Base-by-base conservation (phyloP, 148 eudicot genomes). In the Nepenthes gracilis region DNA sequence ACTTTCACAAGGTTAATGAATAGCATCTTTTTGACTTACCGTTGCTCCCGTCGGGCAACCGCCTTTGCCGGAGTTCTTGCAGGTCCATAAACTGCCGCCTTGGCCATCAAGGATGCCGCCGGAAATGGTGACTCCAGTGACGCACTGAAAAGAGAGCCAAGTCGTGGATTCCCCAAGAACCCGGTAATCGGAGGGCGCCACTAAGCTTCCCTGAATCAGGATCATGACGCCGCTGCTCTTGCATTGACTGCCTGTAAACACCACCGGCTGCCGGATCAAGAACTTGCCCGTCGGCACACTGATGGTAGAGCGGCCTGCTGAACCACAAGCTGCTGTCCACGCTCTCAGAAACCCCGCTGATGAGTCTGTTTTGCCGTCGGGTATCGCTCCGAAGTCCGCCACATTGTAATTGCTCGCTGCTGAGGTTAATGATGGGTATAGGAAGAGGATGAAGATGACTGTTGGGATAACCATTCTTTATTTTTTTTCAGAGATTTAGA, bases 281-380 rank as follows among this genome's bases (percentile, higher is more conserved):
- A 33, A 81, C 2, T 54, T 71, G 6, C 85, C 85, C 2, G 37
- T 32, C 1, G 85, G 85, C 9, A 81, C 72, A 35, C 67, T 55
- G 32, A 77, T 69, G 47, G 60, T 72, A 9, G 49, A 54, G 1
- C 66, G 66, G 6, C 54, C 64, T 5, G 9, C 35, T 0, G 81
- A 77, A 12, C 43, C 15, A 33, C 85, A 81, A 0, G 77, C 85
- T 15, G 63, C 65, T 9, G 33, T 55, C 85, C 81, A 81, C 0
- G 85, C 79, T 10, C 68, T 67, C 2, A 51, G 69, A 23, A 81
- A 81, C 43, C 79, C 72, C 3, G 35, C 48, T 36, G 81, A 74
- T 4, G 85, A 74, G 66, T 81, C 85, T 1, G 77, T 58, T 14
- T 64, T 71, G 6, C 85, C 85, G 37, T 77, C 23, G 23, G 23